Conservation (phyloP, 2,329 filamentous ascomycete genomes). For the Ophiosphaerella korrae region DNA sequence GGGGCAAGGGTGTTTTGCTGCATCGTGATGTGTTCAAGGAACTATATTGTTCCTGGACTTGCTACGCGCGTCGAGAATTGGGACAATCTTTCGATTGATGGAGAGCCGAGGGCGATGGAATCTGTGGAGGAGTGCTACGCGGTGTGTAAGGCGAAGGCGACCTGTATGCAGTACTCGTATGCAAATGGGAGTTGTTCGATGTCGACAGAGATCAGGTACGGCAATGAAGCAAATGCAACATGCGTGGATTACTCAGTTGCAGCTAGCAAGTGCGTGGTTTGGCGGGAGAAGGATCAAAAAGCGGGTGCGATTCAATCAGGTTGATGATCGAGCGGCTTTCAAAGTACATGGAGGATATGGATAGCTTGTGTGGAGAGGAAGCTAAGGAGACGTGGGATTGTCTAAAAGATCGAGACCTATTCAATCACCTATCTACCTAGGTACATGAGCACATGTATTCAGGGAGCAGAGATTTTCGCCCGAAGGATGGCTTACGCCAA, state of each 20-base stretch:
- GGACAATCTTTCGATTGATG: conserved; percentile 43
- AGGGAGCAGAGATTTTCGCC: background rate
- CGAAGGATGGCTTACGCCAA: too few relatives aligned
- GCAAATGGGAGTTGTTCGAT: background rate
- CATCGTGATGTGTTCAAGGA: conserved; percentile 47
- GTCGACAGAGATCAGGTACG: background rate
- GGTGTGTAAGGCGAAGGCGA: background rate
- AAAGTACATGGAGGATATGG: background rate
- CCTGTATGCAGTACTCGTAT: background rate
- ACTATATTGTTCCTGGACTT: conserved; percentile 39
- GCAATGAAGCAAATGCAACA: background rate
- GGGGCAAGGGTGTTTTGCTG: conserved; percentile 40
- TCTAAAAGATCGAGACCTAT: background rate
- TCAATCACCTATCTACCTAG: too few relatives aligned
- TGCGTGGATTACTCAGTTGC: background rate
- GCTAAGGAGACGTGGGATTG: background rate
- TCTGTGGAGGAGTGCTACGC: background rate
- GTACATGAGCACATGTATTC: too few relatives aligned
- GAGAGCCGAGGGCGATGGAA: background rate
- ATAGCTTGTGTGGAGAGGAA: background rate
- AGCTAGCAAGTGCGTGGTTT: background rate
- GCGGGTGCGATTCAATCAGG: background rate
- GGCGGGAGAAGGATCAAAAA: background rate
- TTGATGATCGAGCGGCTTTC: background rate
- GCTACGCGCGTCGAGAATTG: conserved; percentile 26